Base-by-base conservation (phyloP, 345 rosid species). In the Pugionium dolabratum region DNA sequence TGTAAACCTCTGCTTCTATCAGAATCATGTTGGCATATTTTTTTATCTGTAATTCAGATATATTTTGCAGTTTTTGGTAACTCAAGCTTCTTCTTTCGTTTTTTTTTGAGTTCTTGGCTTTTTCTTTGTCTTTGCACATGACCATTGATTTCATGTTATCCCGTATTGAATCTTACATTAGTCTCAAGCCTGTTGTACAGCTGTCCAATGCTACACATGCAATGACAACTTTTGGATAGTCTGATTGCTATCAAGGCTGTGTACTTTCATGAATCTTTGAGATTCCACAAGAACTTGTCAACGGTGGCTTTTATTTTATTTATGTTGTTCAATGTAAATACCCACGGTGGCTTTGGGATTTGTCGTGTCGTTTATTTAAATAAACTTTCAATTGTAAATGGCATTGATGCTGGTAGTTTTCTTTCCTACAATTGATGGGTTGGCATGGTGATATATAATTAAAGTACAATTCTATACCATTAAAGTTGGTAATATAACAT, bases 161-260 rank as follows among this genome's bases (percentile, higher is more conserved):
- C 60, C 54, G 58, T 56, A 58, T 10, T 57, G 47, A 50, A 46
- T 48, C 7, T 57, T 59, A 59, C 56, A 44, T 35, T 42, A 65
- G 71, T 66, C 66, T 65, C 60, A 50, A 42, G 71, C 76, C 66
- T 58, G 54, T 64, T 65, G 71, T 72, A 58, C 71, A 40, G 51
- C 55, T 65, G 66, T 58, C 71, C 48, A 57, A 58, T 43, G 62
- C 55, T 52, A 59, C 76, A 64, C 61, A 6, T 55, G 66, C 70
- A 64, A 64, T n/a, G 54, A 1, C 46, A 57, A 51, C 26, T 61
- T 33, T 60, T 61, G 67, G 67, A 70, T 48, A 43, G 65, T 64
- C 70, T 64, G 54, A 42, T 64, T 57, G 65, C 54, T 35, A 32
- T 64, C 76, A 50, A 64, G 75, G 55, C 65, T 58, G 40, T 55